Evolutionary conservation across 108 stramenopile genomes (phyloP), one percentile per base, ranked within the genome.

Genomic region (Cyclotella sp.): DNA sequence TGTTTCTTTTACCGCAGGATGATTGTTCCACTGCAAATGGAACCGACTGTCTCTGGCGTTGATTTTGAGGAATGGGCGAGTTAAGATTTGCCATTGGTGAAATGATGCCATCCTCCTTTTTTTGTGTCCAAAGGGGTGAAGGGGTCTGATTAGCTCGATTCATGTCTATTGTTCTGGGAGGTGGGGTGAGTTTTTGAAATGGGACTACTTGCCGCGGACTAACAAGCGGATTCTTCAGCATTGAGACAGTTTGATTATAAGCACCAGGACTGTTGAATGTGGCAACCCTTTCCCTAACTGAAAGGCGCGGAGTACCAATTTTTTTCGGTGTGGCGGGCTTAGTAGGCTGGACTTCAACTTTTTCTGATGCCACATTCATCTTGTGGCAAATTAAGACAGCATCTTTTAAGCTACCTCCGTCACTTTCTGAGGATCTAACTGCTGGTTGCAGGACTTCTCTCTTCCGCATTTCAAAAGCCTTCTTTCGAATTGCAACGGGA

Each of bases 271-370:
- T 47, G 19, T 43, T 46, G 49, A 68, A 80, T n/a, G 46, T 28
- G 15, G 79, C 79, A 51, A 80, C 66, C 27, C 66, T 58, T 26
- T 80, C 72, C 59, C 73, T 80, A 13, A 80, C 66, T 10, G 79
- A 80, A 39, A 55, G 22, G 7, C 46, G 62, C 24, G 58, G 45
- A 73, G 26, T 58, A 49, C 34, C 47, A 3, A 28, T 60, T 16
- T 63, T 39, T 40, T 49, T 34, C 0, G 65, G 66, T 9, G 66
- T 18, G 21, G 62, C 62, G 40, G 15, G 5, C 15, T 46, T 43
- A 22, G 63, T 52, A 53, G 52, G 43, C 1, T 18, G 14, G 42
- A 75, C 52, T 43, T 26, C 39, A 44, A 11, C 21, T n/a, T 41
- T 26, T 14, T 22, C 22, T 3, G 63, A 19, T 0, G 47, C 10